Base-by-base conservation (phyloP, 495 filamentous ascomycete genomes). In the Trichoderma virens region DNA sequence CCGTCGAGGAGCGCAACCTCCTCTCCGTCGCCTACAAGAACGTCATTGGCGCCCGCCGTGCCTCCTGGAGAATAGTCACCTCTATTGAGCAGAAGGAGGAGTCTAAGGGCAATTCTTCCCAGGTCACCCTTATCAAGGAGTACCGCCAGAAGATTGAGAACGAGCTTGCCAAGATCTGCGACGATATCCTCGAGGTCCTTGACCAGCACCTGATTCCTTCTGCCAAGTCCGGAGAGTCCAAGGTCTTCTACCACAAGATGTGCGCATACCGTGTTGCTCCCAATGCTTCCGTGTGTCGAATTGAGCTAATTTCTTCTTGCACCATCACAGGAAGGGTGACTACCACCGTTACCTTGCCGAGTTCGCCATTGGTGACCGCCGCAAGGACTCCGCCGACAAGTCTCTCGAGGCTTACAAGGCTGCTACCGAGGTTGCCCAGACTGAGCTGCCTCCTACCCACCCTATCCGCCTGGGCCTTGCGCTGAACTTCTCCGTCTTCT, bases 241-340 rank as follows among this genome's bases (percentile, higher is more conserved):
- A 98, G 87, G 94, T 98, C 68, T 98, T 98, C 83, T 98, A 98
- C 84, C 94, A 98, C 90, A 98, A 98, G 88, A 98, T 98, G 92
- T 96, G 75, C 65, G 88, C 80, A 27, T 59, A 54, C 31, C 23
- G 45, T 54, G 11, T 4, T 43, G 63, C 34, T 59, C 35, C 38
- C n/a, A 47, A 62, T 11, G n/a, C 20, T 31, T 60, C 32, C 20
- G 30, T 30, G 39, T 62, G 56, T 9, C 28, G 18, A 39, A 23
- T 3, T 64, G 68, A 56, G 59, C 71, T 81, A 67, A 81, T 70
- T 16, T 27, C 4, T 28, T 4, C 18, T 31, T 30, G 20, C 25
- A 16, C 20, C 43, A n/a, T 25, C 64, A 77, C 69, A 97, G 92
- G 94, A 98, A 98, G 89, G 94, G 94, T 78, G 94, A 98, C 81